A percentile compares a stretch with the other conserved stretches of the same genome.
Conservation (phyloP, 2,329 filamentous ascomycete species). For the Cadophora sp. region DNA sequence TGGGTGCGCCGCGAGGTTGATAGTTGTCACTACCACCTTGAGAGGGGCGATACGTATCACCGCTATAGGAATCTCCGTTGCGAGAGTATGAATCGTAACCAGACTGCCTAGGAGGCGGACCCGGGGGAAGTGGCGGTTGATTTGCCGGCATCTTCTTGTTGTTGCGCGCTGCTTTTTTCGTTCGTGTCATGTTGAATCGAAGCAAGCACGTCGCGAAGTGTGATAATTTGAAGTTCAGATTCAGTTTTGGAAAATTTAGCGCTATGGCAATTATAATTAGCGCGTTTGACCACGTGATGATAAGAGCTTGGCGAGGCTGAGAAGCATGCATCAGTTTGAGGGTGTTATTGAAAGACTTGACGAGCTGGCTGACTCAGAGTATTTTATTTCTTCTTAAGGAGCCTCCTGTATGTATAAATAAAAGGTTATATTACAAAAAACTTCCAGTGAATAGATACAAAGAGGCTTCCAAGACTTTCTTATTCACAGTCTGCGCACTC, state of each 20-base stretch:
- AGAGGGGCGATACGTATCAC: conserved; percentile 15
- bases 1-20: conserved; percentile 18
- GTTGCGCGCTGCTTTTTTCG: conserved; percentile 15
- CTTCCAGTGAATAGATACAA: background rate
- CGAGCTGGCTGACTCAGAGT: background rate
- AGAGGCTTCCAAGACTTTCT: too few species aligned
- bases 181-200: conserved; percentile 8
- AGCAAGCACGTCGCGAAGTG: background rate
- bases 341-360: background rate
- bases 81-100: conserved; percentile 16
- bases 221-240: background rate
- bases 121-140: conserved; percentile 40
- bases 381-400: too few species aligned
- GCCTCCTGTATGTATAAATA: too few species aligned
- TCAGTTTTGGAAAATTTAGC: background rate
- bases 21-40: conserved; percentile 24
- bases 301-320: conserved; percentile 7
- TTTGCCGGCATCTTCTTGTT: conserved; percentile 39
- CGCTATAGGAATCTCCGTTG: conserved; percentile 35
- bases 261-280: conserved; percentile 2
- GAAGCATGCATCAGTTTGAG: background rate
- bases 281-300: background rate
- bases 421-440: too few species aligned
- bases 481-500: background rate
- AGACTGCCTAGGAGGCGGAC: conserved; percentile 35